Base-by-base conservation (phyloP, 2,329 filamentous ascomycete species). In the Fusarium clavum region DNA sequence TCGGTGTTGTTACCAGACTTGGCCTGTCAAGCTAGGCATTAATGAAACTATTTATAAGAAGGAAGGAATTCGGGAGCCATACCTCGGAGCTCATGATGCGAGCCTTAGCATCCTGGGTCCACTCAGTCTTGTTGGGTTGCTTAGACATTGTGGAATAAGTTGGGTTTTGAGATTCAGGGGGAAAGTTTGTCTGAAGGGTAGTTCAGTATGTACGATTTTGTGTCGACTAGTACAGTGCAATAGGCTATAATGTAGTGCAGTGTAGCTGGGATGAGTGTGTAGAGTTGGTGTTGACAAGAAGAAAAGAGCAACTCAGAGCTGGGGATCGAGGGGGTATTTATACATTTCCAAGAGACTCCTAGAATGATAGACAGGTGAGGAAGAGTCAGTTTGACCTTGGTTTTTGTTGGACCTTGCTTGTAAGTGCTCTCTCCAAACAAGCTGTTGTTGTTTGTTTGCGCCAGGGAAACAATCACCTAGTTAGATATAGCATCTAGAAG, bases 91-190 rank as follows among this genome's bases (percentile, higher is more conserved):
- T 13, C 32, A 49, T 32, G 43, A 72, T 59, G 29, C 69, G 53
- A 11, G 29, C 41, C 22, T 56, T 59, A 24, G 43, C 69, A 20
- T 65, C 56, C 34, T 72, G 30, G 41, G 55, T 58, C 52, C 24
- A 56, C 24, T 56, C 22, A 13, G 24, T 49, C 44, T 54, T 54
- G 18, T 27, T 47, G 30, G 30, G 11, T 32, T 22, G 20, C 32
- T 22, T 25, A 24, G 70, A 59, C 57, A 72, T 70, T n/a, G 10
- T 62, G 29, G 25, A 53, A 34, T 25, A 32, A 8, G 25, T 52
- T 34, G 32, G 2, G 13, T 6, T 27, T 52, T 40, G 48, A 27
- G 13, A 25, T 27, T 52, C 7, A n/a, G 9, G 22, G n/a, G 25
- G 13, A 40, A 41, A 30, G 13, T 53, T 40, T 41, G 20, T 49